A percentile compares a stretch with the other conserved stretches of the same genome.
phyloP scores from a whole-genome alignment of 2,329 filamentous ascomycete species.

The Cryoendolithus antarcticus region DNA sequence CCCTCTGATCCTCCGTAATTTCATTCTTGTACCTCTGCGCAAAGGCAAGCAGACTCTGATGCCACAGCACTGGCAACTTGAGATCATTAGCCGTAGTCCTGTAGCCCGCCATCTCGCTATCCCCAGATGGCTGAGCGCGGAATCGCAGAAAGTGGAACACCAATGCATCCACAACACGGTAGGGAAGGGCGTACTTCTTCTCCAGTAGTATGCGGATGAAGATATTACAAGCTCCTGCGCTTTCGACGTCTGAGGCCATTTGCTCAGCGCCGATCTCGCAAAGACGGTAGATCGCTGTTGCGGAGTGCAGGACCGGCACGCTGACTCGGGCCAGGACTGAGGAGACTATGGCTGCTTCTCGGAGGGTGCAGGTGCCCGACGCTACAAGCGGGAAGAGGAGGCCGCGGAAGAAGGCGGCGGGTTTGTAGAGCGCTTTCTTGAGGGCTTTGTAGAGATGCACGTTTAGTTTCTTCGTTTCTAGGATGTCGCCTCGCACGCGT shows the following conservation, averaged over 20 bases:
- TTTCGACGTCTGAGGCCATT: slow-evolving; percentile 68
- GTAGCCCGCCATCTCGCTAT: slow-evolving; percentile 45
- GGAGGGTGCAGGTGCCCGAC: slow-evolving; percentile 73
- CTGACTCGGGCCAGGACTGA: slow-evolving; percentile 75
- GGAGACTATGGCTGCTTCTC: slow-evolving; percentile 84
- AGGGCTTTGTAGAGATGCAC: slow-evolving; percentile 89
- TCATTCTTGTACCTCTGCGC: slow-evolving; percentile 91
- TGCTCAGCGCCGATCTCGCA: slow-evolving; percentile 93
- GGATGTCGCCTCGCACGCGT: slow-evolving; percentile 80
- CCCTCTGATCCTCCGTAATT: slow-evolving; percentile 87
- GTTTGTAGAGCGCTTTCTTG: slow-evolving; percentile 88
- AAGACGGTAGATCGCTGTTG: slow-evolving; percentile 77
- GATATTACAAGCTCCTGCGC: slow-evolving; percentile 83
- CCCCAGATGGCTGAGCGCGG: slow-evolving; percentile 53
- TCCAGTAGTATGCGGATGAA: slow-evolving; percentile 88
- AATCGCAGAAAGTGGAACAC: slow-evolving; percentile 98
- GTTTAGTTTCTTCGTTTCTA: slow-evolving; percentile 88
- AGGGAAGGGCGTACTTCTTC: slow-evolving; percentile 94
- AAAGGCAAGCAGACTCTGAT: slow-evolving; percentile 85
- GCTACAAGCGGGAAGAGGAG: slow-evolving; percentile 82
- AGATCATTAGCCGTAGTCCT: slow-evolving; percentile 35
- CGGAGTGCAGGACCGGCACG: slow-evolving; percentile 83
- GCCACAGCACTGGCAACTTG: slow-evolving; percentile 80
- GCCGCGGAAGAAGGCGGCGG: slow-evolving; percentile 92
- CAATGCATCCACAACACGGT: slow-evolving; percentile 83